A percentile compares a stretch with the other conserved stretches of the same genome.
Conservation (phyloP, 768 basidiomycete genomes). For the Termitomyces titanicus region DNA sequence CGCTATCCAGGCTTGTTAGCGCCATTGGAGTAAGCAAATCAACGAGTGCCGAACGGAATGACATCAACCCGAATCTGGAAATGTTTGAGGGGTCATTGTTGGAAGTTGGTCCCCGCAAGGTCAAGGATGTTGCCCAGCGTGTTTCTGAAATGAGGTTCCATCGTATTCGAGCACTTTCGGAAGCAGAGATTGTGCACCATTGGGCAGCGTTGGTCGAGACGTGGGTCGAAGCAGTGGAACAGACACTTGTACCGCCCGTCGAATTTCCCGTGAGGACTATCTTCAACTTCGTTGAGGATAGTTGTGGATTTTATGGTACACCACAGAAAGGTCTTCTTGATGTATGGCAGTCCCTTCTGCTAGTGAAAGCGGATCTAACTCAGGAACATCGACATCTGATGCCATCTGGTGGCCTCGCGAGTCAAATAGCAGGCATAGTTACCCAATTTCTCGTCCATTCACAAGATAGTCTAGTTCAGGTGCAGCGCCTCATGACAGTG, state of each 20-base stretch:
- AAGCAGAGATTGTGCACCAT: slow-evolving; percentile 33
- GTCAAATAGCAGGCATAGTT: slow-evolving; percentile 31
- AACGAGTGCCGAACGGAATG: slow-evolving; percentile 1
- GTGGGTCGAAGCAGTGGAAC: slow-evolving; percentile 31
- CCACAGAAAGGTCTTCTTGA: slow-evolving; percentile 35
- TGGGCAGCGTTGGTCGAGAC: slow-evolving; percentile 35
- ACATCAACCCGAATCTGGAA: slow-evolving; percentile 23
- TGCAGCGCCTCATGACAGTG: slow-evolving; percentile 34
- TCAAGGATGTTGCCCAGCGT: slow-evolving; percentile 24
- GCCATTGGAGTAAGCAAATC: slow-evolving; percentile 19
- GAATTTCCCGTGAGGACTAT: slow-evolving; percentile 19
- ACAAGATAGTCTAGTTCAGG: slow-evolving; percentile 25
- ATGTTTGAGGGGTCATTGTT: slow-evolving; percentile 47
- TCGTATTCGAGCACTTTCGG: slow-evolving; percentile 29
- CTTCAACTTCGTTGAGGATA: not conserved
- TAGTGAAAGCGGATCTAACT: slow-evolving; percentile 41
- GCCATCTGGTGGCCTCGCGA: slow-evolving; percentile 29
- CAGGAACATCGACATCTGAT: slow-evolving; percentile 34
- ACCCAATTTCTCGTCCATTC: slow-evolving; percentile 28
- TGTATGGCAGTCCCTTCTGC: slow-evolving; percentile 57
- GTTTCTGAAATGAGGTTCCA: slow-evolving; percentile 20
- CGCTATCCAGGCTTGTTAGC: slow-evolving; percentile 34
- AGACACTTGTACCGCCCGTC: slow-evolving; percentile 10
- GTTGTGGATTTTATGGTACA: not conserved
- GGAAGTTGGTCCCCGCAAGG: slow-evolving; percentile 18